These are phyloP conservation scores for Gossypium thurberi DNA, from an alignment of 345 rosid genomes.

Conservation along the genomic window DNA sequence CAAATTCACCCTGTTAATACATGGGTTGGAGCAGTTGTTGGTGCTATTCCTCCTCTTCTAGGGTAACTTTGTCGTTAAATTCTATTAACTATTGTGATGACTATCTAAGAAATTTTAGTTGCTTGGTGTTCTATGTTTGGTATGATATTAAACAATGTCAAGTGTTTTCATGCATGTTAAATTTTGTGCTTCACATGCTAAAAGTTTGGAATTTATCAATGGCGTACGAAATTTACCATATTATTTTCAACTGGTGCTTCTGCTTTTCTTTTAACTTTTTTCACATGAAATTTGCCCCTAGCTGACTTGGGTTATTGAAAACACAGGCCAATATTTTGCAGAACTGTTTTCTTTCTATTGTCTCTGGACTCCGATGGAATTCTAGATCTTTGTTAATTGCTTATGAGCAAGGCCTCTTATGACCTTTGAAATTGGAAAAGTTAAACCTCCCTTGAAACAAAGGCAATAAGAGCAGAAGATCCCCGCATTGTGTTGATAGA, in stretches of 20 bases:
- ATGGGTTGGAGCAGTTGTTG: constrained; percentile 98
- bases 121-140: not conserved
- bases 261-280: not conserved
- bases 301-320: not conserved
- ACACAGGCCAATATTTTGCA: not conserved
- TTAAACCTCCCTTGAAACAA: not conserved
- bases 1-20: constrained; percentile 95
- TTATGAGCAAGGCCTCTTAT: not conserved
- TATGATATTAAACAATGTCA: not conserved
- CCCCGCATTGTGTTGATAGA: not conserved
- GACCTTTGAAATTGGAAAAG: not conserved
- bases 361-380: not conserved
- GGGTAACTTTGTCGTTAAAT: constrained; percentile 49
- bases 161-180: not conserved
- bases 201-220: not conserved
- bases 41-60: constrained; percentile 94
- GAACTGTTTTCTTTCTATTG: not conserved
- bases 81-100: constrained; percentile 8
- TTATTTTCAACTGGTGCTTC: not conserved
- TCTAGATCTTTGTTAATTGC: not conserved
- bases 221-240: not conserved
- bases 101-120: not conserved
- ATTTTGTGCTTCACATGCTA: not conserved
- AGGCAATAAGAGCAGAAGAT: not conserved
- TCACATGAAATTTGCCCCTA: not conserved